Percentiles rank a stretch among this genome's conserved stretches.
phyloP scores from a whole-genome alignment of 306 rosid species.

The Comarum palustre region DNA sequence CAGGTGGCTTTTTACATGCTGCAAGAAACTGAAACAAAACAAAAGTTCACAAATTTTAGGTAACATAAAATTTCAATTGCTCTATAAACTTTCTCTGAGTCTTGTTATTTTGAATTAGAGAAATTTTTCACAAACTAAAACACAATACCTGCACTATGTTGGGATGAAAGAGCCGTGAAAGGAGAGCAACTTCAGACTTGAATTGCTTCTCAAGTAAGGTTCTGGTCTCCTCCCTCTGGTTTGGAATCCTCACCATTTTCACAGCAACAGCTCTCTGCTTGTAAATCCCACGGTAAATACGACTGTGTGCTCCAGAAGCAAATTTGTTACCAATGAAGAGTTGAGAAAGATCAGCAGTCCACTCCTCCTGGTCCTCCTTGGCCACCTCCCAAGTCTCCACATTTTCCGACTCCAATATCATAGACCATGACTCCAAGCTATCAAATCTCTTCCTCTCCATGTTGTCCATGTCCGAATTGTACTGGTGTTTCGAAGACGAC shows the following conservation, averaged over 20 bases:
- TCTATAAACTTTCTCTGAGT: no score
- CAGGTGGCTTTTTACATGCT: constrained; percentile 95
- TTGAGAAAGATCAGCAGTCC: constrained; percentile 95
- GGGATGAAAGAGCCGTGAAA: constrained; percentile 88
- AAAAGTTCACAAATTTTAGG: neutral
- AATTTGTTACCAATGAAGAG: constrained; percentile 92
- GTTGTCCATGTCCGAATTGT: constrained; percentile 55
- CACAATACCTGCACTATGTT: constrained; percentile 83
- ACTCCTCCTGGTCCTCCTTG: constrained; percentile 84
- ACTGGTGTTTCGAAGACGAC: constrained; percentile 44
- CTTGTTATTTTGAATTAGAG: no score
- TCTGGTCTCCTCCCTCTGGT: constrained; percentile 67
- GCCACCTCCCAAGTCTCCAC: constrained; percentile 91
- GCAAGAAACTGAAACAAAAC: constrained; percentile 67
- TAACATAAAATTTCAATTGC: neutral
- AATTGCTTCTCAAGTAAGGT: constrained; percentile 75
- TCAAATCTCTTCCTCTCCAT: constrained; percentile 89
- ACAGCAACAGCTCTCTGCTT: constrained; percentile 98
- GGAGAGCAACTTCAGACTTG: constrained; percentile 89
- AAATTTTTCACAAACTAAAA: no score
- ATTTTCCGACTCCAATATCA: constrained; percentile 94
- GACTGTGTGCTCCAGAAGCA: constrained; percentile 91
- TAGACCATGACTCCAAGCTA: constrained; percentile 96
- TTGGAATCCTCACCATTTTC: constrained; percentile 93
- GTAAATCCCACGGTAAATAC: constrained; percentile 94